Evolutionary conservation across 495 filamentous ascomycete genomes (phyloP).

Genomic region (Daldinia concentrica): DNA sequence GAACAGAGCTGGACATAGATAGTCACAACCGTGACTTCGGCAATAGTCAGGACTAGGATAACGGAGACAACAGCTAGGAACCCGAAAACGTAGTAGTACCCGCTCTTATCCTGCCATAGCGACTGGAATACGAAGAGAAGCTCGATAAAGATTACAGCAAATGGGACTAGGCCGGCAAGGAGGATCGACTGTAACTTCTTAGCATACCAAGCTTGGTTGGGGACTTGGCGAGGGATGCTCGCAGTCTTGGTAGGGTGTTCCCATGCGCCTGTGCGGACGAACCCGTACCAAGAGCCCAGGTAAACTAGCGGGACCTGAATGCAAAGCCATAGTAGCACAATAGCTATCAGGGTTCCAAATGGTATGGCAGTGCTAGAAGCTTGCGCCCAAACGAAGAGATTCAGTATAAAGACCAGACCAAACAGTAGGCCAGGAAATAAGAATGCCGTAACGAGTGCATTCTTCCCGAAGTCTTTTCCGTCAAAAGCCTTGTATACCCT

Average conservation of each 20-base stretch:
- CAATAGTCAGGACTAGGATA: conserved; percentile 80
- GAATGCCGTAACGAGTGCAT: conserved; percentile 82
- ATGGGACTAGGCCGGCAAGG: conserved; percentile 84
- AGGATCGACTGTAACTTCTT: conserved; percentile 68
- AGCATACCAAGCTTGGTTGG: conserved; percentile 82
- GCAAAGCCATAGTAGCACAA: conserved; percentile 85
- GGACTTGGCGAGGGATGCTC: conserved; percentile 76
- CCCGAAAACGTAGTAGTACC: conserved; percentile 95
- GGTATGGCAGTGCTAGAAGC: conserved; percentile 91
- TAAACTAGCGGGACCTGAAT: conserved; percentile 93
- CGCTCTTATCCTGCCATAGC: conserved; percentile 91
- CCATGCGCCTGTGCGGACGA: conserved; percentile 72
- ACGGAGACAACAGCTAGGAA: conserved; percentile 81
- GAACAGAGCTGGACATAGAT: conserved; percentile 88
- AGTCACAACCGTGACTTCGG: conserved; percentile 89
- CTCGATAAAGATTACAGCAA: conserved; percentile 94
- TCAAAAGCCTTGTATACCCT: conserved; percentile 89
- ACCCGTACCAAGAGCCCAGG: conserved; percentile 83
- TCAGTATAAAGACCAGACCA: conserved; percentile 80
- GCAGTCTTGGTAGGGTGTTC: conserved; percentile 89
- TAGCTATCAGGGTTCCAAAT: conserved; percentile 81
- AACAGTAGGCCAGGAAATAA: conserved; percentile 89
- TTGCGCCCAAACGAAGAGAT: conserved; percentile 94
- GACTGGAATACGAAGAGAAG: conserved; percentile 92
- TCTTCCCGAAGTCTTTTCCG: conserved; percentile 80